Conservation (phyloP, 257 asterid species). For the Fraxinus anomala region DNA sequence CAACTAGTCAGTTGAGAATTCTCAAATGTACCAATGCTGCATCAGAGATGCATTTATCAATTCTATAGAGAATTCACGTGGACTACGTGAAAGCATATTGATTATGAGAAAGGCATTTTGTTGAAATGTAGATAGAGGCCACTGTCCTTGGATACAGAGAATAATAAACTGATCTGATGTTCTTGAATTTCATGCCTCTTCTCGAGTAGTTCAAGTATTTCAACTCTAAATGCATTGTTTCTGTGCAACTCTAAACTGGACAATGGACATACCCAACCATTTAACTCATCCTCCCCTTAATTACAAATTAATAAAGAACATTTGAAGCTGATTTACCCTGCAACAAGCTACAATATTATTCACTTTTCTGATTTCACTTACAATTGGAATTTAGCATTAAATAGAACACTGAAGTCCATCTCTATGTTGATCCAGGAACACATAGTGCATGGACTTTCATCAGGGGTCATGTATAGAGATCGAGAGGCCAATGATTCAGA, state of each 20-base stretch:
- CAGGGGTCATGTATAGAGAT: not conserved
- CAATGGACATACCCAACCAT: not conserved
- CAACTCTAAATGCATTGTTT: not conserved
- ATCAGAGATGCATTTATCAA: too few species aligned
- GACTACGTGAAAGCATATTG: too few species aligned
- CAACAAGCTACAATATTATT: not conserved
- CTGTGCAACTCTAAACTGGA: not conserved
- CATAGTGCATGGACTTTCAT: slow-evolving; percentile 10
- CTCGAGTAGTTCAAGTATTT: not conserved
- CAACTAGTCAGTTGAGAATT: too few species aligned
- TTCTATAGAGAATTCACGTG: too few species aligned
- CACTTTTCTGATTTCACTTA: not conserved
- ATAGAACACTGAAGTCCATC: not conserved
- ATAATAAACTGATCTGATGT: too few species aligned
- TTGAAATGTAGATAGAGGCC: too few species aligned
- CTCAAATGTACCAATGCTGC: too few species aligned
- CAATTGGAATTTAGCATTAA: not conserved
- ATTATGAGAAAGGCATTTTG: too few species aligned
- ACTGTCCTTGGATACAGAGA: too few species aligned
- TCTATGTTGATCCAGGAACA: not conserved
- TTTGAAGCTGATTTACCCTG: slow-evolving; percentile 11
- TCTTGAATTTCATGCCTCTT: too few species aligned
- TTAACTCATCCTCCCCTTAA: not conserved
- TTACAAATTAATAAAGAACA: not conserved
- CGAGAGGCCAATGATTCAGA: slow-evolving; percentile 2